Percentiles rank a stretch among this genome's conserved stretches.
Evolutionary conservation across 2,329 filamentous ascomycete genomes (phyloP).

Genomic region (Trichoderma koningii): DNA sequence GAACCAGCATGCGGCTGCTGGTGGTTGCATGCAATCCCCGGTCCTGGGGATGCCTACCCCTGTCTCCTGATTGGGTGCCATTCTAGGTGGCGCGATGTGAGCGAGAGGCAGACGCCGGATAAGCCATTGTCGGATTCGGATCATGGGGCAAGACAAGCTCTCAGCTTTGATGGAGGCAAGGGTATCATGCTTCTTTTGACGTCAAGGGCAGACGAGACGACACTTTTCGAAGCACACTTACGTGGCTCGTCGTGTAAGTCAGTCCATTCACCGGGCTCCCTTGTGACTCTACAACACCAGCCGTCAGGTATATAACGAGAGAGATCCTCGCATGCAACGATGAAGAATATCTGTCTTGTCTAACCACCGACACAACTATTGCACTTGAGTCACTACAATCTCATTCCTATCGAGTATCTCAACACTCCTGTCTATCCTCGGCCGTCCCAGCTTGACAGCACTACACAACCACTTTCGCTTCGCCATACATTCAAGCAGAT

Average conservation of each 20-base stretch:
- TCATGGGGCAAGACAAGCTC: too few relatives aligned
- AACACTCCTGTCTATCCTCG: not conserved
- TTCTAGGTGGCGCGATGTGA: not conserved
- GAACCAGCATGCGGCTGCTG: slow-evolving; percentile 1
- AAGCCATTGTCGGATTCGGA: not conserved
- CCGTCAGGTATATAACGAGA: not conserved
- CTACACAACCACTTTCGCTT: not conserved
- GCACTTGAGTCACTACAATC: not conserved
- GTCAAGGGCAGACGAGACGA: not conserved
- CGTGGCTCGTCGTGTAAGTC: not conserved
- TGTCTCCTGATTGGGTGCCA: slow-evolving; percentile 5
- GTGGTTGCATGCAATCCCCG: not conserved
- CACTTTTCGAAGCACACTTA: not conserved
- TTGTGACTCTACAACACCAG: not conserved
- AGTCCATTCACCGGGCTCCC: not conserved
- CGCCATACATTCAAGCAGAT: not conserved
- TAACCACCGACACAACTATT: not conserved
- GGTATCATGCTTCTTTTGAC: not conserved
- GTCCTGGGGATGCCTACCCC: not conserved
- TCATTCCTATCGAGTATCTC: not conserved
- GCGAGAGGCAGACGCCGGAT: not conserved
- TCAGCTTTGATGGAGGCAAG: not conserved
- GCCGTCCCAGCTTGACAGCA: not conserved
- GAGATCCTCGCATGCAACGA: not conserved
- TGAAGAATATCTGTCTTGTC: not conserved